Evolutionary conservation across 352 stramenopile species (phyloP).

Genomic region (Peronosclerospora sorghi): DNA sequence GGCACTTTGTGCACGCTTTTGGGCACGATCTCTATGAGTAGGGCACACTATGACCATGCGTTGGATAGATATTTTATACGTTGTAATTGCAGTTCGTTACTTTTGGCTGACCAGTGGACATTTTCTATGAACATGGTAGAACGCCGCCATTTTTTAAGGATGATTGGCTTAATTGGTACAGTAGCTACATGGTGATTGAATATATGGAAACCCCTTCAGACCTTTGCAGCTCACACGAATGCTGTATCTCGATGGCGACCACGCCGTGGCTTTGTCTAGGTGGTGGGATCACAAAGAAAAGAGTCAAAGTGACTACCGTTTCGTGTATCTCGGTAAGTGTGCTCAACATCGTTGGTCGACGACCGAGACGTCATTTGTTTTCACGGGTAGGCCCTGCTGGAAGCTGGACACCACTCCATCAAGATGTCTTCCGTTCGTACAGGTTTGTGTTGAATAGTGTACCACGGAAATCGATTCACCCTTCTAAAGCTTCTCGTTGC

Average conservation of each 20-base stretch:
- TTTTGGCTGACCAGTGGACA: slow-evolving; percentile 5
- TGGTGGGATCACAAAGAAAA: slow-evolving; percentile 67
- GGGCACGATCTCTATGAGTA: slow-evolving; percentile 49
- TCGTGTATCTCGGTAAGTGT: slow-evolving; percentile 89
- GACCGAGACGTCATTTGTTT: background rate
- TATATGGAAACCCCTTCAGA: background rate
- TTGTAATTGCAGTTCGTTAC: too few relatives aligned
- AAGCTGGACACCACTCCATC: slow-evolving; percentile 89
- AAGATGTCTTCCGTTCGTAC: slow-evolving; percentile 95
- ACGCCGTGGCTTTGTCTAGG: slow-evolving; percentile 16
- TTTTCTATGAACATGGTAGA: slow-evolving; percentile 29
- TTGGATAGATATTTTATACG: background rate
- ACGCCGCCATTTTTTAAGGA: slow-evolving; percentile 82
- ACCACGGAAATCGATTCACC: background rate
- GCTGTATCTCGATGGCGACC: background rate
- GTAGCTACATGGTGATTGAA: background rate
- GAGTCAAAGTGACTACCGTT: slow-evolving; percentile 87
- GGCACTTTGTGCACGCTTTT: slow-evolving; percentile 70
- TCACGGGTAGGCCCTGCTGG: slow-evolving; percentile 49
- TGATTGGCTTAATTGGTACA: slow-evolving; percentile 89
- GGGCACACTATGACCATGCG: slow-evolving; percentile 1
- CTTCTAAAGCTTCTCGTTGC: background rate
- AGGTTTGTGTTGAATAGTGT: slow-evolving; percentile 31
- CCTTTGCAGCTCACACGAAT: background rate
- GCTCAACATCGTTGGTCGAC: background rate